A percentile compares a stretch with the other conserved stretches of the same genome.
Conservation (phyloP, 176 grass and related monocot genomes). For the Carex littledalei region DNA sequence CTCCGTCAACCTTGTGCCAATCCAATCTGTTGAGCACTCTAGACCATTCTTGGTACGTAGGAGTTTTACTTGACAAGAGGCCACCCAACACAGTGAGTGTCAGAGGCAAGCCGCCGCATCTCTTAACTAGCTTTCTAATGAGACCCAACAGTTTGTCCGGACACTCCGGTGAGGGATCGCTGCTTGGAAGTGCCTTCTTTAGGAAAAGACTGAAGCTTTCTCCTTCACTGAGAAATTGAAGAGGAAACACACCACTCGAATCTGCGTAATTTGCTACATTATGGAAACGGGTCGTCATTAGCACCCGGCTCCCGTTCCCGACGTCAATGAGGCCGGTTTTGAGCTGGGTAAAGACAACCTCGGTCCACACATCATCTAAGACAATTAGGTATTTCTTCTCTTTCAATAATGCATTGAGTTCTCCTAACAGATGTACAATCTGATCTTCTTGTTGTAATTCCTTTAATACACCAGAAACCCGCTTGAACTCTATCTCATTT, state of each 20-base stretch:
- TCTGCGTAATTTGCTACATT: not conserved
- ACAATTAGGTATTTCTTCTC: slow-evolving; percentile 10
- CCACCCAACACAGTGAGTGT: not conserved
- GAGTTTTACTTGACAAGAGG: not conserved
- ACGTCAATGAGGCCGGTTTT: not conserved
- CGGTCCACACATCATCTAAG: slow-evolving; percentile 16
- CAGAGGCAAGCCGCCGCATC: not conserved
- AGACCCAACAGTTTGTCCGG: not conserved
- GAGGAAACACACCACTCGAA: not conserved
- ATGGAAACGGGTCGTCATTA: not conserved
- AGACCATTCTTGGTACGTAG: not conserved
- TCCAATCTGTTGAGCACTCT: not conserved
- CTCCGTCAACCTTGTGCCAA: not conserved
- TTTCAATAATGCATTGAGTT: not conserved
- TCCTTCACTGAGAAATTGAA: not conserved
- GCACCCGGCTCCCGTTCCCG: not conserved
- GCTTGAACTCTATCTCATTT: not conserved
- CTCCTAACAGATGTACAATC: not conserved
- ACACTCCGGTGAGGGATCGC: not conserved
- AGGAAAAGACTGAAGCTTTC: slow-evolving; percentile 14
- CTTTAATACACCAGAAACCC: not conserved
- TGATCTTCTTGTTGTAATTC: not conserved
- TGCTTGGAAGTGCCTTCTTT: not conserved
- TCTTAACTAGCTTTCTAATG: not conserved
- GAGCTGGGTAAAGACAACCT: not conserved